Evolutionary conservation across 192 early-diverging fungal genomes (phyloP).

Genomic region (Kappamyces sp.): DNA sequence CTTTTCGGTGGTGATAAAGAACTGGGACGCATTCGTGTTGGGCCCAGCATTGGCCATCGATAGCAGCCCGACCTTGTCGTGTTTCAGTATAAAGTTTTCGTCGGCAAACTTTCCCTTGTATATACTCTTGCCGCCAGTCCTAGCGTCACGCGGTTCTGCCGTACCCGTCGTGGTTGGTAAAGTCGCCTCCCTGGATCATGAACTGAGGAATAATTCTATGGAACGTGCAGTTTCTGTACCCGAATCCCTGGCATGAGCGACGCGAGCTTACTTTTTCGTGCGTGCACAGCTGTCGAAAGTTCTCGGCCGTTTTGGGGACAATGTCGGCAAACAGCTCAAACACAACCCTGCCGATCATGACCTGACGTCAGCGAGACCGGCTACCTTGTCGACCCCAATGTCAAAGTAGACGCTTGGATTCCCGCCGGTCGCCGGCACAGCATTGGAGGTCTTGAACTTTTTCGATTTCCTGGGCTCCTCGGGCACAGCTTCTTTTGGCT

Average conservation of each 20-base stretch:
- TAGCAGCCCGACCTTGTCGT: constrained; percentile 53
- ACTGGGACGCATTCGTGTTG: constrained; percentile 85
- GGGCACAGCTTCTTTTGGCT: constrained; percentile 1
- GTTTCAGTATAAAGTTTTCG: constrained; percentile 57
- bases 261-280: constrained; percentile 53
- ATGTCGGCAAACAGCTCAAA: constrained; percentile 31
- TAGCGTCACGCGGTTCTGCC: too few relatives aligned
- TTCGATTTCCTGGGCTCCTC: not conserved
- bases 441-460: not conserved
- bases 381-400: constrained; percentile 31
- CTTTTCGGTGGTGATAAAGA: constrained; percentile 81
- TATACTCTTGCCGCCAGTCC: constrained; percentile 83
- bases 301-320: constrained; percentile 67
- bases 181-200: constrained; percentile 70
- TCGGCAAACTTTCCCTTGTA: constrained; percentile 73
- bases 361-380: not conserved
- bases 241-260: constrained; percentile 43
- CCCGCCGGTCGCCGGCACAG: constrained; percentile 3
- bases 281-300: constrained; percentile 92
- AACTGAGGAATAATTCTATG: constrained; percentile 78
- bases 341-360: constrained; percentile 26
- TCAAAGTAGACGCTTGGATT: constrained; percentile 45
- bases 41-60: constrained; percentile 92
- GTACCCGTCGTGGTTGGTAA: constrained; percentile 66
- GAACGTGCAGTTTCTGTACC: constrained; percentile 70